phyloP scores from a whole-genome alignment of 2,329 filamentous ascomycete genomes.

The Ophiostoma sp. region DNA sequence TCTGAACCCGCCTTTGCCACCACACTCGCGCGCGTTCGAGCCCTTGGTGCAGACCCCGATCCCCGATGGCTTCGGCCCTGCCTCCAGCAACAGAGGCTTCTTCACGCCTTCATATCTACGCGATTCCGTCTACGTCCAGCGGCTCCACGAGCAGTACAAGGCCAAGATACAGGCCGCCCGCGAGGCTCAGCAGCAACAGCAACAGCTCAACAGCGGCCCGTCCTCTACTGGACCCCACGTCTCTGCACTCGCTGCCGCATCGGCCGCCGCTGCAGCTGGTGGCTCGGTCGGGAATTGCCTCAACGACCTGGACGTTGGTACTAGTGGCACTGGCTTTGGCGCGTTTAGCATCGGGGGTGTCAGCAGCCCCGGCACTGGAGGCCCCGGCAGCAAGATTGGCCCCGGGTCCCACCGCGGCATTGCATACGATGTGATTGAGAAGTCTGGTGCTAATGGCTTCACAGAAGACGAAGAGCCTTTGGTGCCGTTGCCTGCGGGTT shows the following conservation, averaged over 20 bases:
- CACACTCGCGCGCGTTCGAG: conserved; percentile 51
- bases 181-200: conserved; percentile 34
- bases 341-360: conserved; percentile 3
- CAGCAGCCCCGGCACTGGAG: conserved; percentile 2
- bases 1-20: conserved; percentile 33
- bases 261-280: conserved; percentile 9
- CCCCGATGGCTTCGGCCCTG: conserved; percentile 26
- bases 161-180: conserved; percentile 41
- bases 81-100: conserved; percentile 45
- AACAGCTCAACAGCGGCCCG: background rate
- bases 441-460: conserved; percentile 31
- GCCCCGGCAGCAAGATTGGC: conserved; percentile 44
- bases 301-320: background rate
- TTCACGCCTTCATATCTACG: conserved; percentile 81
- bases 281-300: background rate
- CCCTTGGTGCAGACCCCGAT: conserved; percentile 37
- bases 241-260: conserved; percentile 30
- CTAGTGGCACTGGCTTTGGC: conserved; percentile 6
- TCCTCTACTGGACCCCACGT: background rate
- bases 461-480: conserved; percentile 32
- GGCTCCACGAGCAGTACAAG: conserved; percentile 64
- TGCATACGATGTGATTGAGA: conserved; percentile 79
- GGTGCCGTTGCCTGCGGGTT: conserved; percentile 69
- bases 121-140: conserved; percentile 70
- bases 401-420: conserved; percentile 65